These are phyloP conservation scores for Aspergillus sparsus DNA, from an alignment of 495 filamentous ascomycete species.

Conservation along the genomic window DNA sequence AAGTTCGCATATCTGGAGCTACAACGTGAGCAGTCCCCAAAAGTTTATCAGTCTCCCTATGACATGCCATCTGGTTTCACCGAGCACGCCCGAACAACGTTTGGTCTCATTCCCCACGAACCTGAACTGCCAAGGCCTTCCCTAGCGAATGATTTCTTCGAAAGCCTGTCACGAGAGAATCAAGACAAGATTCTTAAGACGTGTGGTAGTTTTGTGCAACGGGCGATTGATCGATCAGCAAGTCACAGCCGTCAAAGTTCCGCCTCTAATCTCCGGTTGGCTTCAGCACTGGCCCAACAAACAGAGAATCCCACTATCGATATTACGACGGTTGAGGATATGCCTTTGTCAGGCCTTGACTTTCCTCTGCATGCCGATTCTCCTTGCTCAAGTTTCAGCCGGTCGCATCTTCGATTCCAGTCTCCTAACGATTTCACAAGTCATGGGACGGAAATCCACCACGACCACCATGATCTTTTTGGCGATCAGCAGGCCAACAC, in stretches of 20 bases:
- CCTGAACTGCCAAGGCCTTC: conserved; percentile 44
- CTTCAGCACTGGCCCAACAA: conserved; percentile 47
- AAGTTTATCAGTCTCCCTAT: conserved; percentile 52
- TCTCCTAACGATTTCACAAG: conserved; percentile 48
- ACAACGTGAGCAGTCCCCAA: conserved; percentile 44
- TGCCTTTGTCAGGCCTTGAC: conserved; percentile 44
- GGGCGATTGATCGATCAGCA: conserved; percentile 43
- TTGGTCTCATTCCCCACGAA: conserved; percentile 38
- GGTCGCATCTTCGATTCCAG: conserved; percentile 49
- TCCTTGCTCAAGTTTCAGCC: conserved; percentile 50
- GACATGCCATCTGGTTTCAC: conserved; percentile 51
- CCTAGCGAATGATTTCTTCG: conserved; percentile 49
- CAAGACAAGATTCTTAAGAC: conserved; percentile 51
- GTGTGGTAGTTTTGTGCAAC: conserved; percentile 50
- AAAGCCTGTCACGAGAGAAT: conserved; percentile 40
- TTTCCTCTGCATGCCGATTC: conserved; percentile 50
- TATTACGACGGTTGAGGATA: conserved; percentile 49
- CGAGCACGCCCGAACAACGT: conserved; percentile 47
- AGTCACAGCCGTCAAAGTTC: conserved; percentile 50
- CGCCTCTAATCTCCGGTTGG: conserved; percentile 45
- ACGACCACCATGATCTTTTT: conserved; percentile 52
- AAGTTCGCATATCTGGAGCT: conserved; percentile 49
- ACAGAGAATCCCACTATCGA: conserved; percentile 52
- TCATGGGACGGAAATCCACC: conserved; percentile 43
- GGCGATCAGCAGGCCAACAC: conserved; percentile 53